Conservation (phyloP, 331 rosid genomes). For the Quercus phellos region DNA sequence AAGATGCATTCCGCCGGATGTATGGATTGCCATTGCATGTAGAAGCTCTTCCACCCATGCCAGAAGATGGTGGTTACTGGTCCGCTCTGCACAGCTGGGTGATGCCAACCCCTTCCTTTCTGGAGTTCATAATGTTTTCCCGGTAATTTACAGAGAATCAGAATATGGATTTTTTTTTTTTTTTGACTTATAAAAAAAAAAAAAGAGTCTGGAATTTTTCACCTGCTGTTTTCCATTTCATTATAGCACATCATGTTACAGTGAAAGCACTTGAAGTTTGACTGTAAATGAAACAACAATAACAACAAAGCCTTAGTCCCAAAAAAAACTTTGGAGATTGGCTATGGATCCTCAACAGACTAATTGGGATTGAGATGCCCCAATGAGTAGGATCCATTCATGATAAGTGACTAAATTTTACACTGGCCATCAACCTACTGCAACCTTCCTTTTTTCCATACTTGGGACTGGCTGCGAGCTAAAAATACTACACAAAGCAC, state of each 20-base stretch:
- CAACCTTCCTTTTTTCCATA: too few relatives aligned
- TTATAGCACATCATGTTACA: background rate
- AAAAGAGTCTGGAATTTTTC: background rate
- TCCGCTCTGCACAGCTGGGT: constrained; percentile 96
- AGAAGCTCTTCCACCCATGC: constrained; percentile 94
- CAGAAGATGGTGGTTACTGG: constrained; percentile 86
- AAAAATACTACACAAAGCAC: too few relatives aligned
- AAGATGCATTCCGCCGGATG: constrained; percentile 68
- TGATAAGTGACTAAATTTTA: too few relatives aligned
- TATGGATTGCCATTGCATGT: constrained; percentile 53
- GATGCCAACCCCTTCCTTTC: constrained; percentile 95
- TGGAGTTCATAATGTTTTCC: constrained; percentile 85
- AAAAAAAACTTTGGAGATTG: too few relatives aligned
- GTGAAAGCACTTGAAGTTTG: constrained; percentile 5
- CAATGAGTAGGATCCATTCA: too few relatives aligned
- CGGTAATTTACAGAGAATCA: constrained; percentile 41
- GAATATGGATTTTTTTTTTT: background rate
- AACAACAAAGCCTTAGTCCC: too few relatives aligned
- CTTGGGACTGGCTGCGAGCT: too few relatives aligned
- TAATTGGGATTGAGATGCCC: too few relatives aligned
- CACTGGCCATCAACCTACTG: too few relatives aligned
- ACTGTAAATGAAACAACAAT: constrained; percentile 1
- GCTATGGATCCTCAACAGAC: too few relatives aligned
- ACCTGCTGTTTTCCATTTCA: background rate
- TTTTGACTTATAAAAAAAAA: too few relatives aligned